Conservation (phyloP, 192 early-diverging fungal species). For the Coemansia sp. region DNA sequence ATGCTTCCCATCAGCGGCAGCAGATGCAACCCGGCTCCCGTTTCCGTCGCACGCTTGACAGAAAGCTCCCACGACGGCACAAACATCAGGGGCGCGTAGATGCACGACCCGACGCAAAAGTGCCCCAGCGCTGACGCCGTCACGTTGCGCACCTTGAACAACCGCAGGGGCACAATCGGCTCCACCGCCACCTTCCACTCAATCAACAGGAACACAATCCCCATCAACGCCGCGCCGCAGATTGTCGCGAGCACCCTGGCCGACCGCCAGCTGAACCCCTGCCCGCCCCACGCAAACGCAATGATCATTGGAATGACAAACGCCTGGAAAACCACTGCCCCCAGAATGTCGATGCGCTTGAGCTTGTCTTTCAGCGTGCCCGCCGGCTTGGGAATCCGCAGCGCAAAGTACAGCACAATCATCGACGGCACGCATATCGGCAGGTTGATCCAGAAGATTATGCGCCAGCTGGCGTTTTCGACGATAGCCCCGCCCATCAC, state of each 20-base stretch:
- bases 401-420: slow-evolving; percentile 42
- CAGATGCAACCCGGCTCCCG: slow-evolving; percentile 66
- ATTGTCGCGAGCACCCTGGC: slow-evolving; percentile 63
- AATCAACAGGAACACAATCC: slow-evolving; percentile 45
- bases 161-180: slow-evolving; percentile 57
- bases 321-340: slow-evolving; percentile 55
- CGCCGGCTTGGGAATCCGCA: slow-evolving; percentile 37
- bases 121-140: slow-evolving; percentile 26
- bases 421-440: slow-evolving; percentile 51
- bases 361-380: slow-evolving; percentile 53
- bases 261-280: slow-evolving; percentile 67
- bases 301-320: slow-evolving; percentile 65
- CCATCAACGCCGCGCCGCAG: slow-evolving; percentile 26
- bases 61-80: slow-evolving; percentile 63
- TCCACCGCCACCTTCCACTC: slow-evolving; percentile 67
- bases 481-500: slow-evolving; percentile 61
- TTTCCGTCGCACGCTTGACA: slow-evolving; percentile 58
- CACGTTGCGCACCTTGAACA: slow-evolving; percentile 55
- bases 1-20: slow-evolving; percentile 72
- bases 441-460: slow-evolving; percentile 63
- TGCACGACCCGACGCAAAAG: slow-evolving; percentile 40
- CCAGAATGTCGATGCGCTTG: slow-evolving; percentile 64
- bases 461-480: slow-evolving; percentile 52
- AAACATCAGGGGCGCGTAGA: slow-evolving; percentile 63
- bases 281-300: slow-evolving; percentile 77